Percentiles rank a stretch among this genome's conserved stretches.
phyloP scores from a whole-genome alignment of 2,329 filamentous ascomycete genomes.

The Acephala macrosclerotiorum region DNA sequence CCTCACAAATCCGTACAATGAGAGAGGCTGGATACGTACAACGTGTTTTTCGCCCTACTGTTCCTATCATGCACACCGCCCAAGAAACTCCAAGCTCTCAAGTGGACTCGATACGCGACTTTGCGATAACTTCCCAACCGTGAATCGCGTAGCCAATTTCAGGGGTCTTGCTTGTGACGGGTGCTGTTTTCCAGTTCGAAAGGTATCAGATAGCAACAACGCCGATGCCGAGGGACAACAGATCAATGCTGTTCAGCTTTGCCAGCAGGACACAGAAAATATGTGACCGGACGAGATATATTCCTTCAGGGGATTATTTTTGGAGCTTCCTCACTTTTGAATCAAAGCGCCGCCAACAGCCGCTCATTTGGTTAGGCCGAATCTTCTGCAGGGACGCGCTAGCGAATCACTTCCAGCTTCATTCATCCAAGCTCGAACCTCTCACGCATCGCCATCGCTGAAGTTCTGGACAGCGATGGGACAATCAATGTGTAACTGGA shows the following conservation, averaged over 20 bases:
- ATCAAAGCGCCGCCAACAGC: slow-evolving; percentile 7
- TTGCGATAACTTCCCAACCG: slow-evolving; percentile 5
- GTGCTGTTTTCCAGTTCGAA: slow-evolving; percentile 7
- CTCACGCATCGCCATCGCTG: neutral
- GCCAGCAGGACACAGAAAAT: neutral
- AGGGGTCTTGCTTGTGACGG: neutral
- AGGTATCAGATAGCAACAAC: slow-evolving; percentile 6
- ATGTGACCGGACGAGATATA: neutral
- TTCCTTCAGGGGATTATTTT: slow-evolving; percentile 2
- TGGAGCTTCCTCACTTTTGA: slow-evolving; percentile 3
- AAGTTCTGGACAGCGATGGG: neutral
- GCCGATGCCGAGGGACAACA: neutral
- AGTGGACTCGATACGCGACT: slow-evolving; percentile 12
- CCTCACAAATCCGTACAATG: neutral
- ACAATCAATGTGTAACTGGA: neutral
- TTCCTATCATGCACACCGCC: neutral
- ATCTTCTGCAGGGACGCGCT: slow-evolving; percentile 1
- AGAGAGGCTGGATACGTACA: slow-evolving; percentile 23
- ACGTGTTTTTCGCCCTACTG: slow-evolving; percentile 22
- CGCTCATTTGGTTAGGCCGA: slow-evolving; percentile 6
- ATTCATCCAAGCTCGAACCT: neutral
- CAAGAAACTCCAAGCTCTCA: slow-evolving; percentile 1
- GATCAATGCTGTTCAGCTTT: slow-evolving; percentile 3
- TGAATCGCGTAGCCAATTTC: slow-evolving; percentile 12
- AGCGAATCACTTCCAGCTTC: neutral